Conservation (phyloP, 2,329 filamentous ascomycete genomes). For the Teratosphaeria nubilosa region DNA sequence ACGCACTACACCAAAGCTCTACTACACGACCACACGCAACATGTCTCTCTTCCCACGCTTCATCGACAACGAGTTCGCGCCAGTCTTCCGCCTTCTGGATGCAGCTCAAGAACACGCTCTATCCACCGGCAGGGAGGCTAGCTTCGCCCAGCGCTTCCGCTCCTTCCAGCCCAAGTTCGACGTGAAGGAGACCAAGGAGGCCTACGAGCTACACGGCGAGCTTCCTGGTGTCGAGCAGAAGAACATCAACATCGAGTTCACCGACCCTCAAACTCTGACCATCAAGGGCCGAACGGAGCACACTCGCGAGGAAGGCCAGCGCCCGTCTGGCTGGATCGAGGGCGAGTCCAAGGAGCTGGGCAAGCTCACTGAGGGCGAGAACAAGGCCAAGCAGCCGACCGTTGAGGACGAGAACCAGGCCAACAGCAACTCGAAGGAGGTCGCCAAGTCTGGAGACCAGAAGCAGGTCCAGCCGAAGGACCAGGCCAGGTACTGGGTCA, state of each 20-base stretch:
- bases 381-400: constrained; percentile 46
- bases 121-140: constrained; percentile 6
- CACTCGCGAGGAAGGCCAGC: constrained; percentile 46
- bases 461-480: constrained; percentile 19
- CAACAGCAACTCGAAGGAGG: constrained; percentile 10
- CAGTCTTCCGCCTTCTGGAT: constrained; percentile 39
- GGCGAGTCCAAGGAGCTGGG: constrained; percentile 12
- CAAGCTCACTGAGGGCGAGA: constrained; percentile 28
- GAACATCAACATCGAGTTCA: constrained; percentile 68
- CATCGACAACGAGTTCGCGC: constrained; percentile 26
- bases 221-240: constrained; percentile 66
- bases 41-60: constrained; percentile 30
- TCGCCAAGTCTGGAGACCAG: constrained; percentile 24
- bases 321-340: constrained; percentile 43
- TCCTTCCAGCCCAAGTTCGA: constrained; percentile 71
- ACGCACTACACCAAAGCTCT: constrained; percentile 9
- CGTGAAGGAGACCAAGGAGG: constrained; percentile 56
- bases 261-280: constrained; percentile 61
- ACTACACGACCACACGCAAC: constrained; percentile 20
- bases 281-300: constrained; percentile 62
- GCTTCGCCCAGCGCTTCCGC: constrained; percentile 23
- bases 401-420: constrained; percentile 52
- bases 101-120: constrained; percentile 31
- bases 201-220: constrained; percentile 72
- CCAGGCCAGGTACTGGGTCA: constrained; percentile 56